Evolutionary conservation across 306 rosid genomes (phyloP), one percentile per base, ranked within the genome.

Genomic region (Prunus armeniaca): DNA sequence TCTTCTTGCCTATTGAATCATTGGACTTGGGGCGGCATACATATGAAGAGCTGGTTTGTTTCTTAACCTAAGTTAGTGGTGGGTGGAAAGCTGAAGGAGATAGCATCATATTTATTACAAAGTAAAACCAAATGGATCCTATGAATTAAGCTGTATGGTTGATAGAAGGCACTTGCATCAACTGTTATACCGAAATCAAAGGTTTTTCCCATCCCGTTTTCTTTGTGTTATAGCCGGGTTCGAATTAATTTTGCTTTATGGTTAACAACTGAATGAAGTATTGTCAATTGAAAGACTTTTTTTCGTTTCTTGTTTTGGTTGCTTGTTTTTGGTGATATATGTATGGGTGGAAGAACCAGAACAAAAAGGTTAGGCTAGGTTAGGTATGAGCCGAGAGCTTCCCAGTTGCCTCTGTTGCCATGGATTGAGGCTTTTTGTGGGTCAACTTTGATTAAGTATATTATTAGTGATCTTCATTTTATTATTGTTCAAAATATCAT

Each of bases 61-160:
- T 75, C 85, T 78, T 22, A 76, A 66, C 67, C 80, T 19, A 69
- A 69, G 60, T 51, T 65, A 50, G 72, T 9, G 73, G 38, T 79
- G 56, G 50, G 51, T 78, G 66, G 73, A 71, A 82, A 70, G 41
- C 85, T 69, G 74, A 45, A 78, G 74, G 72, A 74, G 72, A 63
- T 13, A 19, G 2, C 50, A 71, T 83, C 88, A 79, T 63, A 77
- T 84, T 84, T 81, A 67, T 73, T 65, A 47, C 38, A 17, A 65
- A 69, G 76, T 70, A 80, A 76, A 32, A 80, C 62, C 67, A 74
- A 69, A 69, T 67, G 72, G 67, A 73, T 54, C 76, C 70, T 76
- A 50, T 58, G 66, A 57, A 12, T 60, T 74, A 38, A 72, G 41
- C 50, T 74, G 22, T 49, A 51, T 56, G 63, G 83, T 77, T 76